Base-by-base conservation (phyloP, 2,329 filamentous ascomycete species). In the Neurospora sp. region DNA sequence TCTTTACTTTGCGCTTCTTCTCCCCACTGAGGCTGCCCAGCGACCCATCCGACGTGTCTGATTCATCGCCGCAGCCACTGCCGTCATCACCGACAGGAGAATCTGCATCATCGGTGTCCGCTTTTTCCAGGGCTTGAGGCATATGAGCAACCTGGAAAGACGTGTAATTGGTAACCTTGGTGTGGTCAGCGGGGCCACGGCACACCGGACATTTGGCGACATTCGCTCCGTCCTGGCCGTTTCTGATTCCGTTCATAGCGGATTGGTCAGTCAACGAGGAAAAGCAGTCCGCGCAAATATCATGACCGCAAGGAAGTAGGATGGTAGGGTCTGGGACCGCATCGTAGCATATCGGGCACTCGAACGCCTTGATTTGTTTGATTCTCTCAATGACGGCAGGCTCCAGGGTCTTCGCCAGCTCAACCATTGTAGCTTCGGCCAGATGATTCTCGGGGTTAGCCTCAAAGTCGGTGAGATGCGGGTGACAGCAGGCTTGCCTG, bases 311-410 rank as follows among this genome's bases (percentile, higher is more conserved):
- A 1, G 92, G 92, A 68, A 92, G 84, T 78, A 94, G 90, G 72
- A 97, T 92, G 3, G 87, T 87, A 0, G 92, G 91, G 72, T 94
- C 93, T 15, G 86, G 83, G 6, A 90, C 87, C 2, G 84, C 88
- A 75, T 97, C 93, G 70, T 91, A 89, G 78, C 93, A 97, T 23
- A 96, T 89, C 0, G 92, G 92, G 76, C 93, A 97, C 77, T 94
- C 90, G 67, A 95, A 92, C 2, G 83, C 85, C 1, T 88, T 83
- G 0, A 79, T 77, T 1, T 76, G 77, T 74, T 82, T 91, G 76
- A 96, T 85, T 6, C 92, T 87, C n/a, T 82, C 76, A 19, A 96
- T 83, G 12, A 92, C 91, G 17, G 87, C 82, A 0, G 79, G 74
- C 6, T 82, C 78, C 11, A 97, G 82, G 23, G 82, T 77, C 74